Evolutionary conservation across 2,329 filamentous ascomycete species (phyloP).

Genomic region (Lachnellula hyalina): DNA sequence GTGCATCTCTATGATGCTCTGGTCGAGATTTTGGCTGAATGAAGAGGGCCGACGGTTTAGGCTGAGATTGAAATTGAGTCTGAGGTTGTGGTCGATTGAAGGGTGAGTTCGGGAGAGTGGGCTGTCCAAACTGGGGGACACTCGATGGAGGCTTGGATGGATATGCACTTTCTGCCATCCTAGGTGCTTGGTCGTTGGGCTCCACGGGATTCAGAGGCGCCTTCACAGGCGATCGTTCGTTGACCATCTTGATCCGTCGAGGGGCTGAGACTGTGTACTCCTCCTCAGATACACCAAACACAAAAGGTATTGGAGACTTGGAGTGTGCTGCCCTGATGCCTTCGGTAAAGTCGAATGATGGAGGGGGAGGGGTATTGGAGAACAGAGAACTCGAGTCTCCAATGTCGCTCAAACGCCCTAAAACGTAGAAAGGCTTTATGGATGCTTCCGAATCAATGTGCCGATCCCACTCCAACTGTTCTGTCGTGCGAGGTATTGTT

Average conservation of each 20-base stretch:
- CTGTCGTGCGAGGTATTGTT: neutral
- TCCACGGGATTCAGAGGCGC: conserved; percentile 19
- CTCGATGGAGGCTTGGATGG: conserved; percentile 10
- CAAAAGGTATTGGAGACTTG: conserved; percentile 18
- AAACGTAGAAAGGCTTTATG: neutral
- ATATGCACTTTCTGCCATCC: conserved; percentile 5
- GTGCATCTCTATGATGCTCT: conserved; percentile 27
- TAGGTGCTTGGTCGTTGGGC: conserved; percentile 20
- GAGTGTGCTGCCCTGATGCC: neutral
- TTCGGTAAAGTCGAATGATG: conserved; percentile 9
- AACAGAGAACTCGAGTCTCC: conserved; percentile 32
- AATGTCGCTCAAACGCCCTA: conserved; percentile 21
- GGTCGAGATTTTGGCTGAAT: conserved; percentile 29
- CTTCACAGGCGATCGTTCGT: conserved; percentile 31
- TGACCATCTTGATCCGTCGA: conserved; percentile 27
- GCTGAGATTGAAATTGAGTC: conserved; percentile 9
- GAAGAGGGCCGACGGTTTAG: conserved; percentile 26
- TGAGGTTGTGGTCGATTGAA: conserved; percentile 18
- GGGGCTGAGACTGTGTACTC: neutral
- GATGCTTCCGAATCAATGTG: neutral
- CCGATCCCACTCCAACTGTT: neutral
- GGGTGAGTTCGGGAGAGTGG: conserved; percentile 29
- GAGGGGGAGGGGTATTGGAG: conserved; percentile 15
- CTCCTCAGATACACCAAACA: conserved; percentile 16
- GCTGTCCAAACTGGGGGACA: conserved; percentile 28